A percentile compares a stretch with the other conserved stretches of the same genome.
phyloP scores from a whole-genome alignment of 441 rosid genomes.

The Pelargonium citronellum region DNA sequence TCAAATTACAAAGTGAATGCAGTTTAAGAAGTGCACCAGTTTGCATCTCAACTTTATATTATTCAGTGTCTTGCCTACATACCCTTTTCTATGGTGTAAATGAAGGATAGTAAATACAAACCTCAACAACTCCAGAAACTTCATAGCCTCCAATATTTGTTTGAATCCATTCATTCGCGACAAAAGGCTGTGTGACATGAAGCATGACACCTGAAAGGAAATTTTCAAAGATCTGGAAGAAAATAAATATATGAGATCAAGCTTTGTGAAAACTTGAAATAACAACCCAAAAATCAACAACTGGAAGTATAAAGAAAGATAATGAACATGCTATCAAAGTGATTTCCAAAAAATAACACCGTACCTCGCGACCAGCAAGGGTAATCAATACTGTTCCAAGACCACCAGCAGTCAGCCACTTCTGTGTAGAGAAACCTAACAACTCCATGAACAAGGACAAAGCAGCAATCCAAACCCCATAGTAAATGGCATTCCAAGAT shows the following conservation, averaged over 20 bases:
- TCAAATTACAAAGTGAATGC: slow-evolving; percentile 8
- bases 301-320: background rate
- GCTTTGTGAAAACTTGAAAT: slow-evolving; percentile 6
- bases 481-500: slow-evolving; percentile 64
- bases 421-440: slow-evolving; percentile 66
- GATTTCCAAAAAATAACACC: slow-evolving; percentile 13
- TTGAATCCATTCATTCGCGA: slow-evolving; percentile 64
- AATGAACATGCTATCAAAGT: slow-evolving; percentile 5
- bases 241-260: slow-evolving; percentile 16
- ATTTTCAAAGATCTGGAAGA: slow-evolving; percentile 61
- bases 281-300: slow-evolving; percentile 4
- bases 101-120: slow-evolving; percentile 21
- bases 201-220: slow-evolving; percentile 69
- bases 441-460: slow-evolving; percentile 68
- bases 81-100: background rate
- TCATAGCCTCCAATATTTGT: slow-evolving; percentile 66
- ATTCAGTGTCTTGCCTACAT: background rate
- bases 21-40: slow-evolving; percentile 5
- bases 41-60: background rate
- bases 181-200: slow-evolving; percentile 67
- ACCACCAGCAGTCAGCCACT: slow-evolving; percentile 72
- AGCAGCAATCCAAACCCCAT: slow-evolving; percentile 68
- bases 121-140: slow-evolving; percentile 83
- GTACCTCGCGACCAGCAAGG: slow-evolving; percentile 78
- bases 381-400: slow-evolving; percentile 72